Evolutionary conservation across 2,329 filamentous ascomycete genomes (phyloP).

Genomic region (Botrytis byssoidea): DNA sequence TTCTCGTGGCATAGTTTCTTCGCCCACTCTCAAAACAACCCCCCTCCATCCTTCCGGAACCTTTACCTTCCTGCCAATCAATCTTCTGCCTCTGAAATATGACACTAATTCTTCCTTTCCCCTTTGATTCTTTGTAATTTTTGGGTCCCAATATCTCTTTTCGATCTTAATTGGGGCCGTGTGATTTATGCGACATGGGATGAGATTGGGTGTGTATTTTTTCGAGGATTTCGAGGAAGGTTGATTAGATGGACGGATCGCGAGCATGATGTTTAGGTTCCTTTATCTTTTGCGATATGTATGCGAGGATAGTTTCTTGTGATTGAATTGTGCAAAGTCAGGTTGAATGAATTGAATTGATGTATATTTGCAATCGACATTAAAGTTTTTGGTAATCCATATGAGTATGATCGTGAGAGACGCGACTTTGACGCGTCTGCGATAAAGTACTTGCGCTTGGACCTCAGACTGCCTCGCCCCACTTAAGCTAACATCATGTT

Average conservation of each 20-base stretch:
- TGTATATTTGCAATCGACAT: background rate
- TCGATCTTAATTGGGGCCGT: background rate
- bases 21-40: background rate
- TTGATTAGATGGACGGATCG: slow-evolving; percentile 8
- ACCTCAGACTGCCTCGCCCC: background rate
- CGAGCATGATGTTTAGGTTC: slow-evolving; percentile 2
- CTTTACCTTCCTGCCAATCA: slow-evolving; percentile 23
- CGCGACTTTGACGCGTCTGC: slow-evolving; percentile 1
- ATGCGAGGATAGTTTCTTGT: background rate
- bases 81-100: slow-evolving; percentile 18
- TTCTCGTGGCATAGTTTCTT: background rate
- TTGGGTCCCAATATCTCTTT: slow-evolving; percentile 18
- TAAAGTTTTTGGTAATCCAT: background rate
- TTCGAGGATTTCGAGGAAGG: slow-evolving; percentile 2
- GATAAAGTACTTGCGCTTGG: background rate
- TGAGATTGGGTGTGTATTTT: slow-evolving; percentile 7
- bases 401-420: background rate
- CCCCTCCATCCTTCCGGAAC: slow-evolving; percentile 15
- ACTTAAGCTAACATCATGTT: too few relatives aligned
- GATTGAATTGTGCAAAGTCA: background rate
- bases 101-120: background rate
- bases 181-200: slow-evolving; percentile 19
- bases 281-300: background rate
- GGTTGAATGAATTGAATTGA: background rate
- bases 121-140: background rate